Evolutionary conservation across 768 basidiomycete genomes (phyloP).

Genomic region (Amanita inopinata): DNA sequence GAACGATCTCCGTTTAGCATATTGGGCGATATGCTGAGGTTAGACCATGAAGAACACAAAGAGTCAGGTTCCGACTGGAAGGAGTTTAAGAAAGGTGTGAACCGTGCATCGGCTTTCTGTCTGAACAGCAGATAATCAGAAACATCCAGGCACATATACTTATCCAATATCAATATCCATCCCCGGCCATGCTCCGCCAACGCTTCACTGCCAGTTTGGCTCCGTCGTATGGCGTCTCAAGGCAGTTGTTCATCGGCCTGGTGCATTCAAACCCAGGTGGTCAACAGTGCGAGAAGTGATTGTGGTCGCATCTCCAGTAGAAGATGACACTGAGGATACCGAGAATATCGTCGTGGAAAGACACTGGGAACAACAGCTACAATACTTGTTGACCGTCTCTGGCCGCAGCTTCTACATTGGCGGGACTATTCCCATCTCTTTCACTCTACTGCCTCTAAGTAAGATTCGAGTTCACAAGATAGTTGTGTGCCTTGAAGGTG

Average conservation of each 20-base stretch:
- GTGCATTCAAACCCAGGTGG: conserved; percentile 68
- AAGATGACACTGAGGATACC: conserved; percentile 79
- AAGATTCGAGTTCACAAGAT: conserved; percentile 78
- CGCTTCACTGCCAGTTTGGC: conserved; percentile 65
- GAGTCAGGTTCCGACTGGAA: conserved; percentile 57
- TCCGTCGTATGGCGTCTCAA: conserved; percentile 71
- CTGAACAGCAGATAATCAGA: too few relatives aligned
- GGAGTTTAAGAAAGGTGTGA: conserved; percentile 81
- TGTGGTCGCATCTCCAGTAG: conserved; percentile 66
- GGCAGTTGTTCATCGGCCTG: conserved; percentile 76
- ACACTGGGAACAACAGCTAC: conserved; percentile 84
- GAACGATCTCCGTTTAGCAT: conserved; percentile 27
- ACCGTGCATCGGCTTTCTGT: too few relatives aligned
- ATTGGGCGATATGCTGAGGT: conserved; percentile 29
- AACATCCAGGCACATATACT: conserved; percentile 66
- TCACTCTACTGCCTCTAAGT: conserved; percentile 75
- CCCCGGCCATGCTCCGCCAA: conserved; percentile 71
- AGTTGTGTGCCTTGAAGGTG: conserved; percentile 73
- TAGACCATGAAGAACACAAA: conserved; percentile 24
- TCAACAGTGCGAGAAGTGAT: conserved; percentile 60
- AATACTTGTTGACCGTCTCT: conserved; percentile 68
- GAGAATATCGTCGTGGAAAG: conserved; percentile 77
- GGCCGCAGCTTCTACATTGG: conserved; percentile 78
- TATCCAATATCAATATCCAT: conserved; percentile 91
- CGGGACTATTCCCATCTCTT: conserved; percentile 65